Evolutionary conservation across 2,329 filamentous ascomycete genomes (phyloP), one percentile per base, ranked within the genome.

Genomic region (Aspergillus neotritici): DNA sequence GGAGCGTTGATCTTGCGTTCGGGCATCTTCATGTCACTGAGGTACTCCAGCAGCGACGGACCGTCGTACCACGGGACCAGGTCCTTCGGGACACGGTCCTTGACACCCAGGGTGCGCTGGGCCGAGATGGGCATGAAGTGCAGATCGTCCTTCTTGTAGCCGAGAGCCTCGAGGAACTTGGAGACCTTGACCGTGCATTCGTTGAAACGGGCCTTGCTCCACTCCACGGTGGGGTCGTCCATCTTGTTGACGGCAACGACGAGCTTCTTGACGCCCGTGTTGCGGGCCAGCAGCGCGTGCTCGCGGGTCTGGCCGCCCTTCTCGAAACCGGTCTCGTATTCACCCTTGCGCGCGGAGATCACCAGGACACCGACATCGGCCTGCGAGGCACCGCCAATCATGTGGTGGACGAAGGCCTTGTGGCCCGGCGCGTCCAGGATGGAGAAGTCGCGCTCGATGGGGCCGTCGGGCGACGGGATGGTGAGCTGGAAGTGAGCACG

Each of bases 281-380:
- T 98, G 73, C 97, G 95, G 55, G 94, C 94, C 63, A 98, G 78
- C 76, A 98, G 88, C 44, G 94, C 93, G 70, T 97, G 91, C 78
- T 98, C 93, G 64, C 93, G 82, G 41, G 93, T 98, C 69, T 98
- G 93, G 31, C 93, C 91, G 51, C 93, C 93, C 74, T 85, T 86
- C 60, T 98, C 93, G 66, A 98, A 98, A 38, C 93, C 93, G 29
- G 93, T 97, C 72, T 98, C 93, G 68, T 97, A 98, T 72, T 98
- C 93, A 63, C 93, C 93, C 76, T 96, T 97, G 62, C 93, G 85
- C 33, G 93, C 89, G 40, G 87, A 94, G 61, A 97, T 96, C 64
- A 98, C 93, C 36, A 98, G 78, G 57, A 96, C 87, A 65, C 93
- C 93, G 28, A 98, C 83, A 67, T 95, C 89, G 37, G 89, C 89